Evolutionary conservation across 1,139 yeast genomes (phyloP).

Genomic region (Pneumocystis wakefieldiae): DNA sequence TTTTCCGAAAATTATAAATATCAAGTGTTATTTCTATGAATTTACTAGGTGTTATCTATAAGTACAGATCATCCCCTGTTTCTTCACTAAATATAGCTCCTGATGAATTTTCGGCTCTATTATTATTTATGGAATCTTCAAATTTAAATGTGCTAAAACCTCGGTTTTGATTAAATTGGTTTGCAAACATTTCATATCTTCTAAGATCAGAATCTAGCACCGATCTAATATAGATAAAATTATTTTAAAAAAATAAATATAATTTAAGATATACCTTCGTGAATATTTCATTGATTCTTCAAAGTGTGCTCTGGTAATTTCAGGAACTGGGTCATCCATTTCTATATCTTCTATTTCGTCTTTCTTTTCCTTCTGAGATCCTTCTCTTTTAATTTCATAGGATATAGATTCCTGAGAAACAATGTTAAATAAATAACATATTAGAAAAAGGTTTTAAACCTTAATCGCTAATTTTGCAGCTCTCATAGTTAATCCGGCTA

Average conservation of each 20-base stretch:
- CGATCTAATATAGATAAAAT: background rate
- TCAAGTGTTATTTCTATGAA: background rate
- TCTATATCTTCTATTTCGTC: slow-evolving; percentile 47
- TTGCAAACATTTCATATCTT: slow-evolving; percentile 97
- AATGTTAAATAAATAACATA: background rate
- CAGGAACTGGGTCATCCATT: slow-evolving; percentile 80
- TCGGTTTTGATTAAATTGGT: slow-evolving; percentile 76
- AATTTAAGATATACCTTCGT: slow-evolving; percentile 51
- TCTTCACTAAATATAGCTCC: slow-evolving; percentile 49
- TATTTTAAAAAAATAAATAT: background rate
- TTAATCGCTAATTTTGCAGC: slow-evolving; percentile 91
- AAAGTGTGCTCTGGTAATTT: slow-evolving; percentile 77
- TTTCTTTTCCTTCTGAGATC: slow-evolving; percentile 22
- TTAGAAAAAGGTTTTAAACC: background rate
- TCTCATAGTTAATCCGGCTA: slow-evolving; percentile 92
- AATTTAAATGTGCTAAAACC: slow-evolving; percentile 42
- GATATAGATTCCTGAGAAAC: slow-evolving; percentile 60
- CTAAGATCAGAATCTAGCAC: slow-evolving; percentile 90
- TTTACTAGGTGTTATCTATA: slow-evolving; percentile 22
- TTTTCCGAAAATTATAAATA: background rate
- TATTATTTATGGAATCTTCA: slow-evolving; percentile 17
- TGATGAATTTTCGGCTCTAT: slow-evolving; percentile 21
- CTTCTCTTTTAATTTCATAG: slow-evolving; percentile 43
- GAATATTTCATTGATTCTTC: slow-evolving; percentile 99
- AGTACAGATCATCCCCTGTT: slow-evolving; percentile 83